phyloP scores from a whole-genome alignment of 2,329 filamentous ascomycete species.

The Sphaerulina musiva region DNA sequence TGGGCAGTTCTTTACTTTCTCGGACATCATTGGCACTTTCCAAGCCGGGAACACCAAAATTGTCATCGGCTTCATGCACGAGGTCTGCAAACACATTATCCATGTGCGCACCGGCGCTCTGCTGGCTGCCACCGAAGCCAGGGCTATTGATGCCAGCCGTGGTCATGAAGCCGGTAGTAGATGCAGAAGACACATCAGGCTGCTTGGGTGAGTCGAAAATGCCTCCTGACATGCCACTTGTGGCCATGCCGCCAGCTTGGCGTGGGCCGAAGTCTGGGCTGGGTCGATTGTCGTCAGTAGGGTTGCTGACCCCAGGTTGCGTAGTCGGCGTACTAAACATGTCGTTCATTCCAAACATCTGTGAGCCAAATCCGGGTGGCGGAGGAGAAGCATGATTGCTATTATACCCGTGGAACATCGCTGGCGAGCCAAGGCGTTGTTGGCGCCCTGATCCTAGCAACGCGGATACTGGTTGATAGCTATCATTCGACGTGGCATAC shows the following conservation, averaged over 20 bases:
- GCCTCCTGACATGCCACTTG: constrained; percentile 20
- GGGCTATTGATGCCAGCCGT: constrained; percentile 29
- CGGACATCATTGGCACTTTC: constrained; percentile 22
- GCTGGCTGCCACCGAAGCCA: constrained; percentile 30
- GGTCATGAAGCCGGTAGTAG: constrained; percentile 16
- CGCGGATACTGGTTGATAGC: constrained; percentile 9
- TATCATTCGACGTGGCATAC: constrained; percentile 22
- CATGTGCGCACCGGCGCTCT: constrained; percentile 27
- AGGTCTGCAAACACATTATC: constrained; percentile 35
- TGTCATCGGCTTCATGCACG: constrained; percentile 31
- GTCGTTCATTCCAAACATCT: constrained; percentile 28
- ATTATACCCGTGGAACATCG: constrained; percentile 21
- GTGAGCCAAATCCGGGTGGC: constrained; percentile 24
- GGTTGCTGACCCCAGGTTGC: neutral
- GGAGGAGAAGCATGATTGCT: constrained; percentile 17
- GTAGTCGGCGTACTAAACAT: constrained; percentile 10
- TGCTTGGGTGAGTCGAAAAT: constrained; percentile 33
- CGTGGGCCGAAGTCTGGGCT: constrained; percentile 14
- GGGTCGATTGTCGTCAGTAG: constrained; percentile 5
- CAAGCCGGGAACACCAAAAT: constrained; percentile 17
- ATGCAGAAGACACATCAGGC: constrained; percentile 13
- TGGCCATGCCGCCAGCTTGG: constrained; percentile 10
- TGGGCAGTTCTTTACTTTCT: constrained; percentile 12
- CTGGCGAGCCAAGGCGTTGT: constrained; percentile 26
- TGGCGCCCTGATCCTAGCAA: constrained; percentile 6